Evolutionary conservation across 2,329 filamentous ascomycete genomes (phyloP).

Genomic region (Paecilomyces sp.): DNA sequence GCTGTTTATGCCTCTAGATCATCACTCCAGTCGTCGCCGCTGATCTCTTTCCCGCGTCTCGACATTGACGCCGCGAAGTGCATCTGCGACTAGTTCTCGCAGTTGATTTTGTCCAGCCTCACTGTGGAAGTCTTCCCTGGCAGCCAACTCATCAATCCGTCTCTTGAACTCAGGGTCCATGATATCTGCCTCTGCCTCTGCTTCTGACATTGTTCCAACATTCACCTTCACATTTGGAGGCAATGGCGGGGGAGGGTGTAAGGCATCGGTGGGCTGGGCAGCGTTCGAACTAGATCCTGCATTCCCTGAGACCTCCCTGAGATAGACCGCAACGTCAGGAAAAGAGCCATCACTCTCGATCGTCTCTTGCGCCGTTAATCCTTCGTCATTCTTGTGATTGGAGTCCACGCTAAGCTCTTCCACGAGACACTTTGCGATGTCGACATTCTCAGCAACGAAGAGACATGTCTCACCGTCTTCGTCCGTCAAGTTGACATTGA

Average conservation of each 20-base stretch:
- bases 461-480: conserved; percentile 92
- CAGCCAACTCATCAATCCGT: conserved; percentile 82
- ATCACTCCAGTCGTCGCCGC: conserved; percentile 54
- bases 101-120: conserved; percentile 74
- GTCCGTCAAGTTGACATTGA: conserved; percentile 74
- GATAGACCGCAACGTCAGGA: conserved; percentile 66
- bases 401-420: conserved; percentile 73
- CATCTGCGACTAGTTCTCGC: conserved; percentile 71
- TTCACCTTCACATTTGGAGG: conserved; percentile 73
- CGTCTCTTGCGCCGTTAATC: conserved; percentile 72
- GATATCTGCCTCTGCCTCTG: conserved; percentile 49
- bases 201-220: conserved; percentile 64
- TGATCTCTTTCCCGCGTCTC: conserved; percentile 57
- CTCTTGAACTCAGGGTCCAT: conserved; percentile 76
- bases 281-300: conserved; percentile 15
- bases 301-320: conserved; percentile 39
- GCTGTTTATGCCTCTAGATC: neutral
- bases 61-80: conserved; percentile 59
- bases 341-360: conserved; percentile 73
- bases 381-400: conserved; percentile 61
- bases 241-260: conserved; percentile 52
- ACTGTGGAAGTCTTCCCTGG: conserved; percentile 73
- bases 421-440: conserved; percentile 70
- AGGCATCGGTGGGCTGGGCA: conserved; percentile 22
- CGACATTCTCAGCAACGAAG: conserved; percentile 78